Percentiles rank a stretch among this genome's conserved stretches.
These are phyloP conservation scores for Tetrahymena malaccensis DNA, from an alignment of 73 alveolate species.

Conservation along the genomic window DNA sequence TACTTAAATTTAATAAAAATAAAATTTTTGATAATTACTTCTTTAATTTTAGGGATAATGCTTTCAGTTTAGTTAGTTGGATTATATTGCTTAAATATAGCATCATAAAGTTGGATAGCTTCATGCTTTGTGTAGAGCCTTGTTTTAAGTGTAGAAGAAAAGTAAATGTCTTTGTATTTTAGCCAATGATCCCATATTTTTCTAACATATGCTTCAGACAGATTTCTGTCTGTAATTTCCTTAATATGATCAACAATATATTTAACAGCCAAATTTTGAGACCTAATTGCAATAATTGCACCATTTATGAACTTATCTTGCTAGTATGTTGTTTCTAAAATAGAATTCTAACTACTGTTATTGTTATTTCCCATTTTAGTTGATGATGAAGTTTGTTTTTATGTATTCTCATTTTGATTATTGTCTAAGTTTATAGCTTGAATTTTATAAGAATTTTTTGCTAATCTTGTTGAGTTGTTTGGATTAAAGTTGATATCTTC, in stretches of 20 bases:
- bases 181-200: neutral
- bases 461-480: neutral
- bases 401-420: too few relatives aligned
- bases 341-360: neutral
- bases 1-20: neutral
- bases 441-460: neutral
- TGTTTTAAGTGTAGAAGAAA: neutral
- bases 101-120: neutral
- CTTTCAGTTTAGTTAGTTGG: neutral
- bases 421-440: neutral
- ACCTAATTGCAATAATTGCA: neutral
- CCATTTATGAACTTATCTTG: neutral
- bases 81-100: neutral
- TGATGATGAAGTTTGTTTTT: too few relatives aligned
- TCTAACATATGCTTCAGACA: neutral
- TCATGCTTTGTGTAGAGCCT: neutral
- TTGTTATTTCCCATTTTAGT: too few relatives aligned
- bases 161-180: neutral
- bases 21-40: neutral
- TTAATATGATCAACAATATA: neutral
- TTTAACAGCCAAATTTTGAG: neutral
- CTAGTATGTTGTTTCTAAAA: neutral
- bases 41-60: neutral
- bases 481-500: neutral
- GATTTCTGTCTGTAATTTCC: neutral